phyloP scores from a whole-genome alignment of 2,329 filamentous ascomycete species.

The Helotiales sp. region DNA sequence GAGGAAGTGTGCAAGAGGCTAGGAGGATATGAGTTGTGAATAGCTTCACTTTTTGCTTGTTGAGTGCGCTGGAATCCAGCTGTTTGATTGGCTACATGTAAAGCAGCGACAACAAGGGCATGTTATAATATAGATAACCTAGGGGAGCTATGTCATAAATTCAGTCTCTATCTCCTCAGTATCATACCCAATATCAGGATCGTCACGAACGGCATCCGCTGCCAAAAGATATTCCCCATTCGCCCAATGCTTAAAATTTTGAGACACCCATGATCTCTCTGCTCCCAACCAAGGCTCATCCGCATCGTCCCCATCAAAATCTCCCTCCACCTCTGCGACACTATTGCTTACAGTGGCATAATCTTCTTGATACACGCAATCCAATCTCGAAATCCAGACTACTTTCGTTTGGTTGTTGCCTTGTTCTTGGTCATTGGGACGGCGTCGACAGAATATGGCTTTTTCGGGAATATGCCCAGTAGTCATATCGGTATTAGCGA shows the following conservation, averaged over 20 bases:
- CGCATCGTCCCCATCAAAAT: slow-evolving; percentile 7
- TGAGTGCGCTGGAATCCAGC: too few species aligned
- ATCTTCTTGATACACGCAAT: slow-evolving; percentile 9
- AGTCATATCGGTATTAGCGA: slow-evolving; percentile 2
- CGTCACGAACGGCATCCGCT: background rate
- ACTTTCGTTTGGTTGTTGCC: slow-evolving; percentile 3
- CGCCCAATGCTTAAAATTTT: background rate
- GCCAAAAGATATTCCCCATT: slow-evolving; percentile 1
- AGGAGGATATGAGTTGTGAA: too few species aligned
- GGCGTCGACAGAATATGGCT: slow-evolving; percentile 7
- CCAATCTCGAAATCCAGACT: slow-evolving; percentile 11
- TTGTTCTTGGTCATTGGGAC: background rate
- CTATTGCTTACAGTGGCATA: background rate
- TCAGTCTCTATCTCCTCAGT: too few species aligned
- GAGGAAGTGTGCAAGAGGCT: too few species aligned
- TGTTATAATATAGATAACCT: too few species aligned
- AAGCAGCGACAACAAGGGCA: too few species aligned
- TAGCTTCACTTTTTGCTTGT: too few species aligned
- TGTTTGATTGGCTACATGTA: too few species aligned
- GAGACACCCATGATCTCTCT: background rate
- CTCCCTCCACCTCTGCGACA: background rate
- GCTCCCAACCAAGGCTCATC: slow-evolving; percentile 8
- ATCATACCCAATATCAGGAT: background rate
- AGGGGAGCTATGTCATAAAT: too few species aligned
- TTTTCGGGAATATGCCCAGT: slow-evolving; percentile 12